These are phyloP conservation scores for Serpula lacrymans DNA, from an alignment of 768 basidiomycete species.

Conservation along the genomic window DNA sequence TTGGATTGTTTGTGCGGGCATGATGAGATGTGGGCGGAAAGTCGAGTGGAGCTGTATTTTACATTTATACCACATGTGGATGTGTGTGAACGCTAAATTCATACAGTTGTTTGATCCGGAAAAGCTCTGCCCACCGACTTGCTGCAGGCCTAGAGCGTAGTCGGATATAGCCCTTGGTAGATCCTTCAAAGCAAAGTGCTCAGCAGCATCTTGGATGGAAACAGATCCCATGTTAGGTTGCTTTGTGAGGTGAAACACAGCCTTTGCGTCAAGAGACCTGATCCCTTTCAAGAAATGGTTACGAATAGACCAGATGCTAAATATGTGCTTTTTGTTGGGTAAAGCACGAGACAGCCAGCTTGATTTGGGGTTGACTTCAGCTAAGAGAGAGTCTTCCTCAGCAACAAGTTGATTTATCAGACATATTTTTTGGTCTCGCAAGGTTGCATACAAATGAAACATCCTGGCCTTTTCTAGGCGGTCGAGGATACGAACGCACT, in stretches of 20 bases:
- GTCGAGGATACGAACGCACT: slow-evolving; percentile 28
- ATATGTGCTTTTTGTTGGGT: background rate
- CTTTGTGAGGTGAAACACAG: slow-evolving; percentile 20
- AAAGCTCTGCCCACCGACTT: no score
- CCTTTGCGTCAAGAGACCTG: background rate
- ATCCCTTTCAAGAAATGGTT: no score
- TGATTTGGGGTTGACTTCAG: no score
- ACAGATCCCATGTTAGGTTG: slow-evolving; percentile 15
- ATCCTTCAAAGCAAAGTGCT: slow-evolving; percentile 19
- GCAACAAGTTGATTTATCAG: no score
- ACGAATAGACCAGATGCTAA: no score
- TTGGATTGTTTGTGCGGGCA: slow-evolving; percentile 17
- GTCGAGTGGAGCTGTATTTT: slow-evolving; percentile 19
- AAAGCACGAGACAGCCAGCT: background rate
- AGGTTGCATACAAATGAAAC: slow-evolving; percentile 25
- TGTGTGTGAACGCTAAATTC: slow-evolving; percentile 17
- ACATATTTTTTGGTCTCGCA: slow-evolving; percentile 14
- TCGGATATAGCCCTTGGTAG: slow-evolving; percentile 20
- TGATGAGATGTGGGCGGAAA: slow-evolving; percentile 14
- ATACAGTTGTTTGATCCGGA: no score
- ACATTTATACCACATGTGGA: slow-evolving; percentile 25
- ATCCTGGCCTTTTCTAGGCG: slow-evolving; percentile 22
- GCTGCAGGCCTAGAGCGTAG: no score
- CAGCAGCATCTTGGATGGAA: slow-evolving; percentile 16
- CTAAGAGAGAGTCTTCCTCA: slow-evolving; percentile 2